phyloP scores from a whole-genome alignment of 495 filamentous ascomycete genomes.

The Staphylotrichum longicolle region DNA sequence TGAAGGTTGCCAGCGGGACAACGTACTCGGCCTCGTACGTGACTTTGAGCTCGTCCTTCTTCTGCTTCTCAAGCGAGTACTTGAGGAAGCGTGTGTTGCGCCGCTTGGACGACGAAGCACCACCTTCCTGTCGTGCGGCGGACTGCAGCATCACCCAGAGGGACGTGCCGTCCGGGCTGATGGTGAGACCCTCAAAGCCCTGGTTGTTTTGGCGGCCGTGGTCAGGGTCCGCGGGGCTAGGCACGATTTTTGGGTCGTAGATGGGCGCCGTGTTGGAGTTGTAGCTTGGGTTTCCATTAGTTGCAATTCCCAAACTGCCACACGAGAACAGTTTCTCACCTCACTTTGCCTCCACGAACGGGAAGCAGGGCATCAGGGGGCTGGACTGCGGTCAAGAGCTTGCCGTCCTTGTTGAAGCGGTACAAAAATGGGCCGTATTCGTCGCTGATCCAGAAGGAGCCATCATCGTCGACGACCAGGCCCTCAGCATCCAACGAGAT shows the following conservation, averaged over 20 bases:
- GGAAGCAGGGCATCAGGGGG: constrained; percentile 69
- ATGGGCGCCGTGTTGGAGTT: constrained; percentile 55
- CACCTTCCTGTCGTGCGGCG: constrained; percentile 63
- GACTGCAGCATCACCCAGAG: constrained; percentile 70
- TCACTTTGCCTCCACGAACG: constrained; percentile 41
- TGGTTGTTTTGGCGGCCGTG: constrained; percentile 74
- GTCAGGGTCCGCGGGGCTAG: constrained; percentile 51
- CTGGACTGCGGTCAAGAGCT: constrained; percentile 63
- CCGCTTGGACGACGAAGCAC: constrained; percentile 35
- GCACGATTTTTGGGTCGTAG: constrained; percentile 48
- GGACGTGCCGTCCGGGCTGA: constrained; percentile 59
- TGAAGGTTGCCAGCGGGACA: constrained; percentile 62
- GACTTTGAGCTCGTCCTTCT: constrained; percentile 35
- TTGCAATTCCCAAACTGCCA: not conserved
- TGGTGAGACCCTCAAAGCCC: constrained; percentile 67
- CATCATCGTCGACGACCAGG: constrained; percentile 61
- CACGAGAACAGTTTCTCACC: constrained; percentile 14
- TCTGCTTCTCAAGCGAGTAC: constrained; percentile 42
- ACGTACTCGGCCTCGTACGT: constrained; percentile 63
- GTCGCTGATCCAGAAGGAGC: constrained; percentile 72
- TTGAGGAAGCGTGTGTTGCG: constrained; percentile 60
- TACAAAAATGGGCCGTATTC: constrained; percentile 78
- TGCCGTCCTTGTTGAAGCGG: constrained; percentile 58
- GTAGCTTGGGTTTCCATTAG: constrained; percentile 24
- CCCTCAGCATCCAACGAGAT: constrained; percentile 70